Percentiles rank a stretch among this genome's conserved stretches.
phyloP scores from a whole-genome alignment of 164 flowering plant species.

The Umbellularia californica region DNA sequence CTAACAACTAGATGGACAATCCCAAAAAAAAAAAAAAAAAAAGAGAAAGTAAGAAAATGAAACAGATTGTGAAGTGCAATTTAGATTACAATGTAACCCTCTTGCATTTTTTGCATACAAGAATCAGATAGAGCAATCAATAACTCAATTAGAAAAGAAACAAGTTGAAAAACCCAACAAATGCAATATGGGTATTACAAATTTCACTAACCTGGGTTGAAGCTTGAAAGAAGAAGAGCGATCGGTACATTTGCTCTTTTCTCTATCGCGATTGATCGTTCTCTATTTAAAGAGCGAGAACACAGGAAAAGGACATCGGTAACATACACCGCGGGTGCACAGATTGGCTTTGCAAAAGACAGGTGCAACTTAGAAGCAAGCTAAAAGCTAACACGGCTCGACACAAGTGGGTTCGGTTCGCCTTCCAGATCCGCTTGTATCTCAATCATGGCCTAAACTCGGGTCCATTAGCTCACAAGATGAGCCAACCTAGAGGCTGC shows the following conservation, averaged over 20 bases:
- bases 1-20: background rate
- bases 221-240: background rate
- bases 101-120: background rate
- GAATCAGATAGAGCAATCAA: background rate
- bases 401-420: too few species aligned
- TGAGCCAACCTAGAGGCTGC: too few species aligned
- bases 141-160: background rate
- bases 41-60: background rate
- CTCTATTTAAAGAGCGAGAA: background rate
- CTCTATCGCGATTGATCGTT: background rate
- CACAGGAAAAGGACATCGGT: background rate
- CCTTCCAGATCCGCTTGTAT: too few species aligned
- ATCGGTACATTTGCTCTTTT: background rate
- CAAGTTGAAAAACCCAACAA: background rate
- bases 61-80: background rate
- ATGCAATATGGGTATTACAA: background rate
- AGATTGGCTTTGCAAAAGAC: too few species aligned
- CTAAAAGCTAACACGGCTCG: too few species aligned
- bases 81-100: slow-evolving; percentile 8
- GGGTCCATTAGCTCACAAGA: too few species aligned
- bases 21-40: background rate
- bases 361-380: too few species aligned
- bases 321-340: slow-evolving; percentile 1
- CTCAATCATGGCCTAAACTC: too few species aligned
- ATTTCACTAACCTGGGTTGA: slow-evolving; percentile 3